Evolutionary conservation across 1,284 basidiomycete genomes (phyloP).

Genomic region (Irpex sp.): DNA sequence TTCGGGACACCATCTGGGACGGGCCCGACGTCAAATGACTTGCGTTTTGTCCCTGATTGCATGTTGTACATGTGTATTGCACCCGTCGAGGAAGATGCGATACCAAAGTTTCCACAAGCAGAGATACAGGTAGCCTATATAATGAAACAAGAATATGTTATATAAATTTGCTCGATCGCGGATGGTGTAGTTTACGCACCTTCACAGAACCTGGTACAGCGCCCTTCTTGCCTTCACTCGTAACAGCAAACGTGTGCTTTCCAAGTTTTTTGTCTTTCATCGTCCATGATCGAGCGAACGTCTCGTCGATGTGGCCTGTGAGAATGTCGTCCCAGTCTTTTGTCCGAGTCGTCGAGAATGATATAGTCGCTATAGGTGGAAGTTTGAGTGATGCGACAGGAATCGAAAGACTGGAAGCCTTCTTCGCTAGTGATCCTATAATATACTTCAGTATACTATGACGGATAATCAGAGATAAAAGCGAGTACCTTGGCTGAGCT

Average conservation of each 20-base stretch:
- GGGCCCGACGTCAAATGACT: constrained; percentile 64
- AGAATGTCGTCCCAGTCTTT: constrained; percentile 99
- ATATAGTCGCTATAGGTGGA: constrained; percentile 70
- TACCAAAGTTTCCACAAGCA: constrained; percentile 93
- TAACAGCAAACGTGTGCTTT: constrained; percentile 58
- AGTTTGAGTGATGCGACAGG: constrained; percentile 80
- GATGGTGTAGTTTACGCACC: constrained; percentile 33
- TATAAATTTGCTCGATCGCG: background rate
- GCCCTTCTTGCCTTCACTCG: constrained; percentile 40
- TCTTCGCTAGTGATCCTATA: constrained; percentile 78
- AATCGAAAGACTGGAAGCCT: constrained; percentile 76
- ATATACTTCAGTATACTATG: constrained; percentile 2
- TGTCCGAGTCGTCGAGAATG: constrained; percentile 75
- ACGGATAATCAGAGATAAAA: background rate
- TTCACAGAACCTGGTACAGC: constrained; percentile 53
- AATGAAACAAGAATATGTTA: constrained; percentile 1
- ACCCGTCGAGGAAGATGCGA: constrained; percentile 79
- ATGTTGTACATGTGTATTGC: constrained; percentile 89
- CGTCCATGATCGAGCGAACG: constrained; percentile 80
- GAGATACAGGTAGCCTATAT: constrained; percentile 81
- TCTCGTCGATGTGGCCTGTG: constrained; percentile 81
- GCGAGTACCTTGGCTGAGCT: constrained; percentile 82
- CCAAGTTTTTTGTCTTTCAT: constrained; percentile 81
- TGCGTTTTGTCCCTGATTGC: constrained; percentile 89
- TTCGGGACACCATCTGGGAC: constrained; percentile 50